Conservation (phyloP, 352 stramenopile genomes). For the Aphanomyces stellatus region DNA sequence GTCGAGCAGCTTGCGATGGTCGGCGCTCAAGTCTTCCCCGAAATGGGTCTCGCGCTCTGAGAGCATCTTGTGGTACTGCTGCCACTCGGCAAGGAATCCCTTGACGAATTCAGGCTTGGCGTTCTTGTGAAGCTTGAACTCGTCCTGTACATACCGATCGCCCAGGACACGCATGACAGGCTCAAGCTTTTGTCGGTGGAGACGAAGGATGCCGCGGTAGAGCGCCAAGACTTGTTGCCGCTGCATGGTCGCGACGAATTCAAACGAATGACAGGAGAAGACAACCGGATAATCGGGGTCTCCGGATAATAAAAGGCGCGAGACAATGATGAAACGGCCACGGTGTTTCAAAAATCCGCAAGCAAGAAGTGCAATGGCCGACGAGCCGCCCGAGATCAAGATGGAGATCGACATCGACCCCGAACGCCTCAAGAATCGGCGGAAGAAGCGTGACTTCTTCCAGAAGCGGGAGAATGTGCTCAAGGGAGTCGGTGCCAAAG, state of each 20-base stretch:
- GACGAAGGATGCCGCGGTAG: slow-evolving; percentile 70
- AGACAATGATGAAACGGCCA: not conserved
- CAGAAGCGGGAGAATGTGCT: not conserved
- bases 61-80: slow-evolving; percentile 56
- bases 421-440: not conserved
- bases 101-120: slow-evolving; percentile 64
- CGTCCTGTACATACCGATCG: slow-evolving; percentile 76
- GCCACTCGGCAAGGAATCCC: slow-evolving; percentile 69
- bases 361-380: not conserved
- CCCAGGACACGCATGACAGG: slow-evolving; percentile 76
- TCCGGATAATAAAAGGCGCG: not conserved
- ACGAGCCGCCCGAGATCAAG: not conserved
- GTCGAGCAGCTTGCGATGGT: slow-evolving; percentile 51
- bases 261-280: not conserved
- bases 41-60: slow-evolving; percentile 52
- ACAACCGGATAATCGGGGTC: not conserved
- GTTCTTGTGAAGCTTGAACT: slow-evolving; percentile 79
- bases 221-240: slow-evolving; percentile 46
- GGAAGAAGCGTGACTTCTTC: not conserved
- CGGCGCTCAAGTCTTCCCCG: slow-evolving; percentile 51
- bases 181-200: slow-evolving; percentile 63
- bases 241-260: slow-evolving; percentile 3
- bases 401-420: slow-evolving; percentile 14
- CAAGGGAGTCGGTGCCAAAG: not conserved
- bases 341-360: not conserved